Base-by-base conservation (phyloP, 2,329 filamentous ascomycete genomes). In the Fusarium sambucinum region DNA sequence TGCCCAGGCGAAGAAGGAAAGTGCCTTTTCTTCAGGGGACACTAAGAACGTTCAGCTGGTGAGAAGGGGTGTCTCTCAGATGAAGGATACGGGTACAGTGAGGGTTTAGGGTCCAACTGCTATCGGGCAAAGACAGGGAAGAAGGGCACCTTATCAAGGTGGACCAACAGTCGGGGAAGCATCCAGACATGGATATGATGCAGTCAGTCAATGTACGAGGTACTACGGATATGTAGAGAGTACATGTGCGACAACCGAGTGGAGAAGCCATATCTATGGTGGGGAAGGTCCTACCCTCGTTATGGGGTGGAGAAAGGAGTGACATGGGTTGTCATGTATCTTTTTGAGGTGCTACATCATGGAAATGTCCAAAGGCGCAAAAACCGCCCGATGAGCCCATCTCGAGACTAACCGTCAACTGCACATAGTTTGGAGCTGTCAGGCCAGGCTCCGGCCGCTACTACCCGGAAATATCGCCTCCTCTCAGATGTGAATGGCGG, bases 131-230 rank as follows among this genome's bases (percentile, higher is more conserved):
- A n/a, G 27, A 25, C 51, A 48, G 42, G 21, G 32, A 33, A 33
- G 14, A 33, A 33, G 32, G 17, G 27, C 40, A 35, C 40, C 53
- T 66, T 68, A 69, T 62, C 59, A 46, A 38, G 42, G 59, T 50
- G 50, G 60, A 48, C 44, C 59, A 37, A 27, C 66, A 64, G 50
- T 69, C 58, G 66, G 54, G 66, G 66, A 69, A 68, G 46, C 53
- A 62, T 38, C 55, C 60, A 66, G 56, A 51, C 58, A 51, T 51
- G 59, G 38, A 59, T 63, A 45, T 45, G 23, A 47, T 23, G 21
- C 56, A 41, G 37, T 33, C 59, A 41, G 37, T 42, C 59, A 30
- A 35, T 46, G 64, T 55, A 52, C 48, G 54, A 60, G 53, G 64
- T 38, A 38, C 35, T 38, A 21, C 35, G n/a, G 12, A 38, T 38